Evolutionary conservation across 2,329 filamentous ascomycete species (phyloP), one percentile per base, ranked within the genome.

Genomic region (Botrytis elliptica): DNA sequence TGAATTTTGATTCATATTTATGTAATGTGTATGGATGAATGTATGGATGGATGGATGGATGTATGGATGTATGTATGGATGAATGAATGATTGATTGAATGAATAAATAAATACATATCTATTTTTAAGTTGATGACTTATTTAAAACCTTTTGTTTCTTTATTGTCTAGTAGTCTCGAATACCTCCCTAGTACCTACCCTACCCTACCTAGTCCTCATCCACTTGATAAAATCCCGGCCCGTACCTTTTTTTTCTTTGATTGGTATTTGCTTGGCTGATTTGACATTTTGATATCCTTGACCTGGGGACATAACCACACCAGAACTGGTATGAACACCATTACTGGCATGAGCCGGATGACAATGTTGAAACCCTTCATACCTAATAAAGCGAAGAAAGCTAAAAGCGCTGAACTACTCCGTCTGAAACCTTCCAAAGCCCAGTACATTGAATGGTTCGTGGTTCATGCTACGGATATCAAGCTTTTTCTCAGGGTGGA

Each of bases 181-280:
- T n/a, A 52, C 20, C 8, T 46, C 7, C 6, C 14, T 6, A 44
- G 4, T 44, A 44, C 42, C 20, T 38, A 38, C 38, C 44, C 20
- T 38, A 38, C 38, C 44, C 8, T 25, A 1, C 10, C 46, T 7
- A 42, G n/a, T 29, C 20, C 36, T 42, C 14, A 29, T 63, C 38
- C 38, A 63, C 60, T 63, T 63, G 25, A 40, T 25, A 3, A 8
- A 22, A 36, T 20, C 42, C 63, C 29, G 42, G 29, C 12, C 63
- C 42, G 63, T 66, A 36, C 63, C 63, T 66, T 66, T 66, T 66
- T 64, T 65, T 36, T 18, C n/a, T 57, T 57, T 18, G 14, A 36
- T 44, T 46, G 42, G 42, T 46, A 38, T 42, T 63, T 20, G 49
- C 63, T 65, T 65, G 63, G 42, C 63, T n/a, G 3, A n/a, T 52